Percentiles rank a stretch among this genome's conserved stretches.
Conservation (phyloP, 768 basidiomycete genomes). For the Leccinum barrowsii region DNA sequence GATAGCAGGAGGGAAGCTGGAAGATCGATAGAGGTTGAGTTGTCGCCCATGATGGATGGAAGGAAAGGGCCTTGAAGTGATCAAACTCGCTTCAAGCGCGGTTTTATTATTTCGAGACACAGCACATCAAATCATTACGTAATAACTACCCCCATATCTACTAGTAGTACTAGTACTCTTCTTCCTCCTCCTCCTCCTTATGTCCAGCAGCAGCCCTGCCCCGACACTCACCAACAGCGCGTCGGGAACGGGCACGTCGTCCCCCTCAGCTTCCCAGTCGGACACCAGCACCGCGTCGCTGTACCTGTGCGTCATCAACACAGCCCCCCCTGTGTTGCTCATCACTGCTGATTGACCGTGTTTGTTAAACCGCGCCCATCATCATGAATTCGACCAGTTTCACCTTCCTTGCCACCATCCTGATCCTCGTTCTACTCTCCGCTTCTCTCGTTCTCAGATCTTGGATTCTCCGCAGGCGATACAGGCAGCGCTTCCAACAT, state of each 20-base stretch:
- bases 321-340: background rate
- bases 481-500: constrained; percentile 49
- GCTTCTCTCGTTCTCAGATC: constrained; percentile 63
- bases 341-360: constrained; percentile 8
- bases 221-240: background rate
- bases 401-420: constrained; percentile 70
- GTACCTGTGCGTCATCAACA: constrained; percentile 22
- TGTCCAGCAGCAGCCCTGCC: constrained; percentile 11
- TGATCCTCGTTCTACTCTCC: constrained; percentile 64
- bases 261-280: constrained; percentile 1
- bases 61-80: background rate
- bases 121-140: constrained; percentile 26
- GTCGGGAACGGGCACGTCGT: background rate
- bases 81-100: background rate
- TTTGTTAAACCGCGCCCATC: background rate
- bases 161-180: background rate
- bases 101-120: constrained; percentile 12
- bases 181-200: background rate
- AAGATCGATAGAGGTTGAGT: constrained; percentile 24
- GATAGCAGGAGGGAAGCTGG: constrained; percentile 72
- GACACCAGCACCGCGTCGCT: constrained; percentile 21
- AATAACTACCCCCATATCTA: background rate
- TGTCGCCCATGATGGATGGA: constrained; percentile 18
- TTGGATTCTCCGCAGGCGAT: constrained; percentile 55
- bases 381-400: constrained; percentile 40